Percentiles rank a stretch among this genome's conserved stretches.
Conservation (phyloP, 2,329 filamentous ascomycete genomes). For the Sarocladium brachiariae region DNA sequence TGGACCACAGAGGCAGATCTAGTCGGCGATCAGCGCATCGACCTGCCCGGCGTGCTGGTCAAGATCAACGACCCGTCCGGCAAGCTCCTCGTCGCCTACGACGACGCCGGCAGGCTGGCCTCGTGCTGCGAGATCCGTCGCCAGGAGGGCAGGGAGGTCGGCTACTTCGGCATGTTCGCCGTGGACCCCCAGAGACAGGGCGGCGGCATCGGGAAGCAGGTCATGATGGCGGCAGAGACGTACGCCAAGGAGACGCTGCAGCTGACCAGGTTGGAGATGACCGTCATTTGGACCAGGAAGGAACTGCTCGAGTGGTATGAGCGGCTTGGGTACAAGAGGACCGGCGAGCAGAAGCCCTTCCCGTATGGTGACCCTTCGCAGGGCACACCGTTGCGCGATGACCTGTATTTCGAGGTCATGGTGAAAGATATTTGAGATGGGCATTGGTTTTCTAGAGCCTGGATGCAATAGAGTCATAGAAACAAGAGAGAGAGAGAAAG, state of each 20-base stretch:
- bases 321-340: constrained; percentile 33
- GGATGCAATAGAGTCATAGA: too few relatives aligned
- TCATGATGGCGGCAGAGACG: constrained; percentile 34
- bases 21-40: constrained; percentile 36
- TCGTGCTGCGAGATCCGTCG: constrained; percentile 38
- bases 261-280: constrained; percentile 32
- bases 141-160: constrained; percentile 18
- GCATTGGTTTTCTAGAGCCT: too few relatives aligned
- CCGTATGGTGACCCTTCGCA: constrained; percentile 32
- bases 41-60: constrained; percentile 23
- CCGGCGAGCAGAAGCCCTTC: constrained; percentile 33
- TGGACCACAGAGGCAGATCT: constrained; percentile 43
- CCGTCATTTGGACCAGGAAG: constrained; percentile 33
- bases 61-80: constrained; percentile 34
- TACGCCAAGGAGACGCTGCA: constrained; percentile 28
- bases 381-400: constrained; percentile 31
- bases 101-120: constrained; percentile 21
- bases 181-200: constrained; percentile 36
- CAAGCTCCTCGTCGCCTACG: constrained; percentile 30
- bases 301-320: constrained; percentile 41
- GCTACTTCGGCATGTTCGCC: constrained; percentile 42
- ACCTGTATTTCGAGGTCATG: constrained; percentile 35
- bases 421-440: constrained; percentile 26
- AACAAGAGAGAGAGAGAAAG: background rate
- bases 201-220: constrained; percentile 34